Conservation (phyloP, 2,329 filamentous ascomycete species). For the Neofusicoccum parvum region DNA sequence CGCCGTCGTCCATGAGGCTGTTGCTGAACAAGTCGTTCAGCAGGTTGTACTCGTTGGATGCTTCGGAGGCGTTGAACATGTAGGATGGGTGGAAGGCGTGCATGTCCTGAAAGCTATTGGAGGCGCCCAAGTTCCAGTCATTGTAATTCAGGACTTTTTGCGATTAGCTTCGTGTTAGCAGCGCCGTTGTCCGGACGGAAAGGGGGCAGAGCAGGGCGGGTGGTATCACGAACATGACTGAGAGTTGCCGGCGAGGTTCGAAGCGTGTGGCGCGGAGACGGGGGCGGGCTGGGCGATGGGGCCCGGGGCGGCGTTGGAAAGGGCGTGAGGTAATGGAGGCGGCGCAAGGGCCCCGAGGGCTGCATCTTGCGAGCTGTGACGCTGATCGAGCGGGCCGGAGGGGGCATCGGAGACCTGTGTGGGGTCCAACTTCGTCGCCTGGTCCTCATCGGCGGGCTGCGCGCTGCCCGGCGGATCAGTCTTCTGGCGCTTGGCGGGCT, state of each 20-base stretch:
- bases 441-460: conserved; percentile 34
- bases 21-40: conserved; percentile 96
- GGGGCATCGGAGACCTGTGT: conserved; percentile 30
- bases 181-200: conserved; percentile 27
- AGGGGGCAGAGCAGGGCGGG: conserved; percentile 28
- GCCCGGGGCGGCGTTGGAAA: conserved; percentile 44
- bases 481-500: conserved; percentile 80
- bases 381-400: conserved; percentile 29
- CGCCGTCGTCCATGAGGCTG: conserved; percentile 75
- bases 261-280: conserved; percentile 67
- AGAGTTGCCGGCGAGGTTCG: conserved; percentile 63
- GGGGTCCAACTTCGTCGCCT: conserved; percentile 31
- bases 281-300: conserved; percentile 73
- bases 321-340: conserved; percentile 36
- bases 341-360: conserved; percentile 40
- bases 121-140: conserved; percentile 72
- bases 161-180: conserved; percentile 24
- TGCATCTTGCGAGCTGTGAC: conserved; percentile 37
- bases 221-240: conserved; percentile 70
- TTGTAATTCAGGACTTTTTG: conserved; percentile 75
- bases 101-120: conserved; percentile 91
- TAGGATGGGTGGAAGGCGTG: conserved; percentile 91
- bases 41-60: conserved; percentile 94
- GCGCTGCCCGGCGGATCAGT: conserved; percentile 43
- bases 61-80: conserved; percentile 92